These are phyloP conservation scores for Solanum pennellii DNA, from an alignment of 257 asterid species.

Conservation along the genomic window DNA sequence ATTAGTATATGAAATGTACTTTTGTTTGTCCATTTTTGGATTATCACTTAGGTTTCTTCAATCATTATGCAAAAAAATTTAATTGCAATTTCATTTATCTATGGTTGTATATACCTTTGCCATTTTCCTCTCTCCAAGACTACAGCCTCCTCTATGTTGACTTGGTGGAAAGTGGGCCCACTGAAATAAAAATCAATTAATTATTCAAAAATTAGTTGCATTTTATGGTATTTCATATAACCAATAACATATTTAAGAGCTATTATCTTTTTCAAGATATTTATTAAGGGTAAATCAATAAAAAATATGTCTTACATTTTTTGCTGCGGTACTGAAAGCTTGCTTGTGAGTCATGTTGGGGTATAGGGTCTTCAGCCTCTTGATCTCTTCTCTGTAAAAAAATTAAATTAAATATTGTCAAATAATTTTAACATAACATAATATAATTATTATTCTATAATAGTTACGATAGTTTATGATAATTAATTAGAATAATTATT, in stretches of 20 bases:
- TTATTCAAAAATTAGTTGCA: not conserved
- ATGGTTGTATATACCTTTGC: not conserved
- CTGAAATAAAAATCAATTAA: constrained; percentile 10
- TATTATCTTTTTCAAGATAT: no score
- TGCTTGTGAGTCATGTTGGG: constrained; percentile 80
- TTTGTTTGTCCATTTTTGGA: not conserved
- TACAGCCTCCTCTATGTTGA: constrained; percentile 19
- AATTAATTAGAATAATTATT: not conserved
- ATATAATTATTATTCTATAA: not conserved
- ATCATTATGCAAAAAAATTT: not conserved
- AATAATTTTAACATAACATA: not conserved
- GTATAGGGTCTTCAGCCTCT: constrained; percentile 52
- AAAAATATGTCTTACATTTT: constrained; percentile 29
- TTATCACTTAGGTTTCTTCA: not conserved
- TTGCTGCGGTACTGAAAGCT: constrained; percentile 82
- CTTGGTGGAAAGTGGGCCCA: constrained; percentile 67
- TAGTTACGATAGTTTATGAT: not conserved
- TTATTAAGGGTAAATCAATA: no score
- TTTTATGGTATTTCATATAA: no score
- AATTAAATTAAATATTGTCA: not conserved
- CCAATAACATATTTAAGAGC: no score
- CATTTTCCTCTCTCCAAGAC: constrained; percentile 19
- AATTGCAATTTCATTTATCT: not conserved
- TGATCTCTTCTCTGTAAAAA: constrained; percentile 47
- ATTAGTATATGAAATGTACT: not conserved